Evolutionary conservation across 352 stramenopile species (phyloP), one percentile per base, ranked within the genome.

Genomic region (Globisporangium megalacanthum): DNA sequence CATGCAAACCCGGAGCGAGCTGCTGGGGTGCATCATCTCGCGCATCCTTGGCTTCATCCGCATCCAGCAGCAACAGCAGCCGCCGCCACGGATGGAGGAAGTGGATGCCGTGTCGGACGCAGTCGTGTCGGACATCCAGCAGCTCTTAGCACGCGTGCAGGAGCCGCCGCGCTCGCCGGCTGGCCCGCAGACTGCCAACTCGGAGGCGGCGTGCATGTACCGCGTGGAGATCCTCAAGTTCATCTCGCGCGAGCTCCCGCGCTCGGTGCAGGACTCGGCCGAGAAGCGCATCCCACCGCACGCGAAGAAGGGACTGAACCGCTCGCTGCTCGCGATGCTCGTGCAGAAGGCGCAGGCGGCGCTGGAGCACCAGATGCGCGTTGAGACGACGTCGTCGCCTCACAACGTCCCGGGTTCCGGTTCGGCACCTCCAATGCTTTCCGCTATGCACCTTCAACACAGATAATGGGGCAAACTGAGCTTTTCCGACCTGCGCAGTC

Each of bases 161-260:
- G 65, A 79, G 49, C 68, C 58, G 44, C 68, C 58, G 8, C 62
- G 51, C 47, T 60, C 33, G 6, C 62, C 5, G 6, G 61, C 58
- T 13, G 17, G 56, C 4, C 55, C 69, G 9, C 61, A 61, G 4
- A 20, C 58, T 6, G 64, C 60, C 13, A 62, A 83, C 53, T 69
- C 70, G 44, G 75, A 92, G 69, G 88, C 79, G 15, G 81, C 76
- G 51, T 78, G 75, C 62, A 92, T 89, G 79, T 92, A 92, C 61
- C 79, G 79, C 50, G 76, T 92, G 46, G 82, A 92, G 76, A 89
- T 92, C 63, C 73, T 92, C 51, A 92, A 92, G 69, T 89, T 84
- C 53, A 84, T 89, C 35, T 89, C 82, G 1, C 81, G 83, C 22
- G 82, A 92, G 52, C 70, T 92, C 22, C 79, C 79, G n/a, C 82